Base-by-base conservation (phyloP, 2,329 filamentous ascomycete species). In the Sclerotinia minor region DNA sequence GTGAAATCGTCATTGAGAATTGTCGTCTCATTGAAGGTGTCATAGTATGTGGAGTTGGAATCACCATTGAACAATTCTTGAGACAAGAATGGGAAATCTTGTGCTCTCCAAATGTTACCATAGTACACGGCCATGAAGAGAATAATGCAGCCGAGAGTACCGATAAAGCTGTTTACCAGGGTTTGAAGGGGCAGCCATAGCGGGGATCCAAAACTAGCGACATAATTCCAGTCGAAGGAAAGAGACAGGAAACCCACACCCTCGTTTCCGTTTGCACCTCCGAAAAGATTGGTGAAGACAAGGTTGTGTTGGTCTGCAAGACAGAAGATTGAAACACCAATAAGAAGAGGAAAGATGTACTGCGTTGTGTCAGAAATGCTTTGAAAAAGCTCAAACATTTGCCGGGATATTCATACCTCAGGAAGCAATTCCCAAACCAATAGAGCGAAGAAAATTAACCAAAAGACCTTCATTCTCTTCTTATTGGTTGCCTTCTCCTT, bases 211-310 rank as follows among this genome's bases (percentile, higher is more conserved):
- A 71, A 66, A 54, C 66, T 55, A 54, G 72, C 69, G 54, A 82
- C 78, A 67, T 82, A 81, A 57, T 81, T 76, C 78, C 80, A 82
- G 70, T 82, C 81, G 41, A 82, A 78, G 26, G 75, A 79, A 41
- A 80, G 66, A 5, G 74, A 76, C 5, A 82, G 41, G 29, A 63
- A 29, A 21, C 80, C 75, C 7, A 77, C 72, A 15, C 81, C 81
- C 69, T 83, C 81, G 68, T 83, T 81, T 5, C 79, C 79, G 50
- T 76, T 77, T 2, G 81, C 76, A n/a, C 82, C 83, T 5, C 82
- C 82, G 69, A 84, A 84, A n/a, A 84, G 73, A 52, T 81, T 81
- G 26, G 81, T 83, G 61, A 84, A 81, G 7, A 81, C 73, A 0
- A 79, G 70, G 65, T 74, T 82, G 50, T 80, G 74, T 47, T 79